Evolutionary conservation across 1,284 basidiomycete genomes (phyloP).

Genomic region (Apiotrichum gracile): DNA sequence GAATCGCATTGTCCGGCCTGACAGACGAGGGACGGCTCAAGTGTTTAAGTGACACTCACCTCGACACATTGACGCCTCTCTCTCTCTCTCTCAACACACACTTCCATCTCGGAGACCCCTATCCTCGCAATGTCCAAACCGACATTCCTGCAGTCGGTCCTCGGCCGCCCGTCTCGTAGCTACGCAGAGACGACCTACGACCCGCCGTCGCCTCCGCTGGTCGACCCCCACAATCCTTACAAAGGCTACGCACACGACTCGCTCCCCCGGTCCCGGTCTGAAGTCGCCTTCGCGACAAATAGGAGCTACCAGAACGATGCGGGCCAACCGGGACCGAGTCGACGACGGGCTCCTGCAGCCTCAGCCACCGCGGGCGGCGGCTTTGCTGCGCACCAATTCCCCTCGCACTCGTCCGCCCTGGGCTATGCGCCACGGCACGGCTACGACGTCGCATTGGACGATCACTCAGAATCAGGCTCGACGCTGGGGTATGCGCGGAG

Average conservation of each 20-base stretch:
- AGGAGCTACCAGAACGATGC: not conserved
- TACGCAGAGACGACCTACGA: conserved; percentile 23
- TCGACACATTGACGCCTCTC: not conserved
- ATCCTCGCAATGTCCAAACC: conserved; percentile 34
- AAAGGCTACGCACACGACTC: not conserved
- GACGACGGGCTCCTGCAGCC: too few species aligned
- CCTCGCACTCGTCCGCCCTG: too few species aligned
- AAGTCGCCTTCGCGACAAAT: not conserved
- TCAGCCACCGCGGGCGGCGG: too few species aligned
- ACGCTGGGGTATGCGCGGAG: not conserved
- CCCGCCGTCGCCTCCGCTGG: not conserved
- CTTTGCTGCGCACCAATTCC: too few species aligned
- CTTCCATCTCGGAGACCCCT: too few species aligned
- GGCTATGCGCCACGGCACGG: too few species aligned
- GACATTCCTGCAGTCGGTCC: conserved; percentile 35
- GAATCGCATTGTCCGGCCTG: too few species aligned
- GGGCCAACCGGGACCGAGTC: too few species aligned
- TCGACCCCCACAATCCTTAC: not conserved
- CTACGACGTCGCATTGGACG: too few species aligned
- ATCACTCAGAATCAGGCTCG: not conserved
- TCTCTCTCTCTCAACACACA: not conserved
- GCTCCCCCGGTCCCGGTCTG: not conserved
- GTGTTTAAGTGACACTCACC: too few species aligned
- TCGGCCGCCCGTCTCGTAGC: conserved; percentile 36
- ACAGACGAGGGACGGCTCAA: too few species aligned